Conservation (phyloP, 2,329 filamentous ascomycete genomes). For the Podosphaera fusca region DNA sequence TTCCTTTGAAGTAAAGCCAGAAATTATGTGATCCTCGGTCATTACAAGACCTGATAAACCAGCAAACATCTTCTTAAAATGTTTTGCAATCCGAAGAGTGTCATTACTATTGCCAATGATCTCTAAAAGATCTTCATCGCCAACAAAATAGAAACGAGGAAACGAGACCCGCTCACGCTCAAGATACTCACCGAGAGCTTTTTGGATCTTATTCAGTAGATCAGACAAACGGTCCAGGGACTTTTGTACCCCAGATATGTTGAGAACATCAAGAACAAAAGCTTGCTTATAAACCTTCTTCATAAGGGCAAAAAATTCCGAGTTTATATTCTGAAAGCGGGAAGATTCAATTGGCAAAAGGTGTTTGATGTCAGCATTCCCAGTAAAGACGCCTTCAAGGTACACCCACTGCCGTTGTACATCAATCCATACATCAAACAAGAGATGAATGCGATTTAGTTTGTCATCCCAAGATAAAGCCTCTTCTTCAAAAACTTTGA, state of each 20-base stretch:
- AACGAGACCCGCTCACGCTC: constrained; percentile 96
- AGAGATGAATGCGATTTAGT: constrained; percentile 83
- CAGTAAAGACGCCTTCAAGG: constrained; percentile 93
- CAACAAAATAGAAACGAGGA: constrained; percentile 97
- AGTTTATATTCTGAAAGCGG: constrained; percentile 97
- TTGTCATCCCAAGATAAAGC: constrained; percentile 95
- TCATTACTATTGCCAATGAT: constrained; percentile 99
- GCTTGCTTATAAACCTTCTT: constrained; percentile 97
- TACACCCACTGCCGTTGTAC: constrained; percentile 99
- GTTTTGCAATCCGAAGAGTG: constrained; percentile 84
- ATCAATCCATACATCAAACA: constrained; percentile 99
- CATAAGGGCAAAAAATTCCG: constrained; percentile 96
- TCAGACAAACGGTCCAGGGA: constrained; percentile 91
- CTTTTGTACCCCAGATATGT: constrained; percentile 88
- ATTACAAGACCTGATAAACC: constrained; percentile 76
- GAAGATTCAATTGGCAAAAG: constrained; percentile 88
- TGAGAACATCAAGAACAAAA: constrained; percentile 83
- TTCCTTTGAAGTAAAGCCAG: constrained; percentile 86
- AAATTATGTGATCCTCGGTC: constrained; percentile 74
- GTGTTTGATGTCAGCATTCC: constrained; percentile 97
- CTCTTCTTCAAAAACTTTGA: constrained; percentile 97
- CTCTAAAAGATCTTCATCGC: constrained; percentile 91
- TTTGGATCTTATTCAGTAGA: constrained; percentile 95
- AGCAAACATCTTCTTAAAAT: constrained; percentile 99
- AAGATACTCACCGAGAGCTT: constrained; percentile 92